Evolutionary conservation across 257 asterid genomes (phyloP).

Genomic region (Gentiana macrophylla): DNA sequence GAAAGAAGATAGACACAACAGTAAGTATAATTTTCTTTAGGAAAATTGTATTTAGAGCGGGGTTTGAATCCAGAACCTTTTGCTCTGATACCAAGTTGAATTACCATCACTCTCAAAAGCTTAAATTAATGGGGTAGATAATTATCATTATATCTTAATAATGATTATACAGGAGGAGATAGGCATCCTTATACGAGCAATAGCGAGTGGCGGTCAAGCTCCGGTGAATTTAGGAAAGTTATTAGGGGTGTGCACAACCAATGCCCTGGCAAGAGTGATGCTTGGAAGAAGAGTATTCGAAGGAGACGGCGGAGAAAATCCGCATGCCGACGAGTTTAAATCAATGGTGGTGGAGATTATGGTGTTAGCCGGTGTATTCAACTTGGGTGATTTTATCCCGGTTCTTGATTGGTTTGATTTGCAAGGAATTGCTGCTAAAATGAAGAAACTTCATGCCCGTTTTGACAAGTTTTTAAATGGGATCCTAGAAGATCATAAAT

Average conservation of each 20-base stretch:
- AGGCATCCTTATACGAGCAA: constrained; percentile 30
- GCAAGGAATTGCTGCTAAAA: constrained; percentile 58
- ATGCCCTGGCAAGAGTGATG: constrained; percentile 63
- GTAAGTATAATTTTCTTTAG: too few species aligned
- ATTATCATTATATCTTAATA: too few species aligned
- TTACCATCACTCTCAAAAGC: too few species aligned
- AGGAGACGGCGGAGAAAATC: constrained; percentile 45
- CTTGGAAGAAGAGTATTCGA: constrained; percentile 64
- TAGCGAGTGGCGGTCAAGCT: constrained; percentile 29
- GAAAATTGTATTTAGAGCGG: too few species aligned
- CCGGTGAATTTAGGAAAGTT: constrained; percentile 42
- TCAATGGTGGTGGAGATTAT: constrained; percentile 75
- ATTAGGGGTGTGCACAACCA: constrained; percentile 58
- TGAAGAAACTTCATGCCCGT: constrained; percentile 78
- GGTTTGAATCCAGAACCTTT: too few species aligned
- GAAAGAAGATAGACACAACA: too few species aligned
- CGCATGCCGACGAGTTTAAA: constrained; percentile 72
- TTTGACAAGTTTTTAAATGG: constrained; percentile 51
- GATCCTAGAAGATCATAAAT: constrained; percentile 52
- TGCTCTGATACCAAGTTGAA: too few species aligned
- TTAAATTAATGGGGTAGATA: too few species aligned
- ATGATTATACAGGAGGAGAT: constrained; percentile 48
- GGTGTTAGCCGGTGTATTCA: constrained; percentile 73
- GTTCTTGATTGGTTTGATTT: constrained; percentile 55
- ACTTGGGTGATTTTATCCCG: constrained; percentile 84